Evolutionary conservation across 164 flowering plant genomes (phyloP).

Genomic region (Nymphaea thermarum): DNA sequence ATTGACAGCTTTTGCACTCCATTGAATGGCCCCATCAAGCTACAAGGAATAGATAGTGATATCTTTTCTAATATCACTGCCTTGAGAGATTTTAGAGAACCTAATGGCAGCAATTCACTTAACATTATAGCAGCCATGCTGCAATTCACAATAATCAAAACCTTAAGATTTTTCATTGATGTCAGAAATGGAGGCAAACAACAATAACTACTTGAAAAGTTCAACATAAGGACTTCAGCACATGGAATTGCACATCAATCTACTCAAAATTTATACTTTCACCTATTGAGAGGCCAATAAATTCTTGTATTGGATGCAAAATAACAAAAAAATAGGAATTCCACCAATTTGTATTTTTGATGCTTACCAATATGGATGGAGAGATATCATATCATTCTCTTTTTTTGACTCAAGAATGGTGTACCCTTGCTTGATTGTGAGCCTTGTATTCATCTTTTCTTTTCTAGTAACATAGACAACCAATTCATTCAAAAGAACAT

Average conservation of each 20-base stretch:
- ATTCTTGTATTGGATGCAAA: neutral
- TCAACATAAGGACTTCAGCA: conserved; percentile 69
- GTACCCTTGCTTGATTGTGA: conserved; percentile 63
- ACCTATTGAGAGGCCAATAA: conserved; percentile 18
- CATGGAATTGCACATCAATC: conserved; percentile 56
- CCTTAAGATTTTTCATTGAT: conserved; percentile 57
- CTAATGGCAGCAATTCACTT: conserved; percentile 28
- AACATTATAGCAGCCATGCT: conserved; percentile 25
- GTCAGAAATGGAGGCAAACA: conserved; percentile 55
- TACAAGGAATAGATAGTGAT: conserved; percentile 21
- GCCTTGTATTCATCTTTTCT: conserved; percentile 30
- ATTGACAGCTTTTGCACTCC: conserved; percentile 43
- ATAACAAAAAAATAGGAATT: neutral
- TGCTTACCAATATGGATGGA: conserved; percentile 66
- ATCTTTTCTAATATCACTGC: conserved; percentile 75
- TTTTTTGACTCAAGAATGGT: conserved; percentile 48
- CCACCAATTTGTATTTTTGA: neutral
- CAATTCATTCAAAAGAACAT: conserved; percentile 66
- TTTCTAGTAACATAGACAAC: conserved; percentile 38
- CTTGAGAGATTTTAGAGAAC: conserved; percentile 29
- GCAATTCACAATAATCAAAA: conserved; percentile 43
- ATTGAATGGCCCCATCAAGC: conserved; percentile 16
- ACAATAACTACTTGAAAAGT: conserved; percentile 41
- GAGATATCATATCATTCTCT: conserved; percentile 49
- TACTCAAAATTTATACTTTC: conserved; percentile 65